Conservation (phyloP, 139 green algal genomes). For the Bryopsis sp. region DNA sequence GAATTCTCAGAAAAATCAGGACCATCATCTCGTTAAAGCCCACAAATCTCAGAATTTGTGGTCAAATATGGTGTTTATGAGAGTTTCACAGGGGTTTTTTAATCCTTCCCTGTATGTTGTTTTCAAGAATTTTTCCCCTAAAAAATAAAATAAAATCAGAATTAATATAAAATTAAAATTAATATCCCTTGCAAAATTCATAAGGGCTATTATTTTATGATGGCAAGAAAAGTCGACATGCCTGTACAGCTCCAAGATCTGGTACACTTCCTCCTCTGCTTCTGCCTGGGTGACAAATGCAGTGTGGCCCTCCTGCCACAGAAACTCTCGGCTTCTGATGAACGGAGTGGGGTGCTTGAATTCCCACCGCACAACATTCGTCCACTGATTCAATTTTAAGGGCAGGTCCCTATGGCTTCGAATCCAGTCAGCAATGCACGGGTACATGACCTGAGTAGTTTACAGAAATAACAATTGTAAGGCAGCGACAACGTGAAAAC, state of each 20-base stretch:
- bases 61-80: too few relatives aligned
- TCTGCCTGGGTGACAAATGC: slow-evolving; percentile 53
- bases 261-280: slow-evolving; percentile 84
- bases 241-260: slow-evolving; percentile 90
- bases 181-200: background rate
- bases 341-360: slow-evolving; percentile 99
- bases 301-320: slow-evolving; percentile 86
- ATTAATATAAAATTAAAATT: too few relatives aligned
- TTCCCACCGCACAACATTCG: slow-evolving; percentile 98
- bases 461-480: background rate
- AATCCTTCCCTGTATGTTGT: too few relatives aligned
- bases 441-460: slow-evolving; percentile 84
- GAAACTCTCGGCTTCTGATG: slow-evolving; percentile 76
- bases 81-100: too few relatives aligned
- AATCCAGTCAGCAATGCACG: slow-evolving; percentile 94
- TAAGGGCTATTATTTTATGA: background rate
- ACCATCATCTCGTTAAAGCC: too few relatives aligned
- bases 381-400: slow-evolving; percentile 97
- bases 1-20: background rate
- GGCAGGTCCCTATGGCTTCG: slow-evolving; percentile 92
- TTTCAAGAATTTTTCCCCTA: too few relatives aligned
- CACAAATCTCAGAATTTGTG: too few relatives aligned
- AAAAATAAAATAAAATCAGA: too few relatives aligned
- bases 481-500: background rate
- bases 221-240: slow-evolving; percentile 8